phyloP scores from a whole-genome alignment of 768 basidiomycete species.

The Pulveroboletus sp. region DNA sequence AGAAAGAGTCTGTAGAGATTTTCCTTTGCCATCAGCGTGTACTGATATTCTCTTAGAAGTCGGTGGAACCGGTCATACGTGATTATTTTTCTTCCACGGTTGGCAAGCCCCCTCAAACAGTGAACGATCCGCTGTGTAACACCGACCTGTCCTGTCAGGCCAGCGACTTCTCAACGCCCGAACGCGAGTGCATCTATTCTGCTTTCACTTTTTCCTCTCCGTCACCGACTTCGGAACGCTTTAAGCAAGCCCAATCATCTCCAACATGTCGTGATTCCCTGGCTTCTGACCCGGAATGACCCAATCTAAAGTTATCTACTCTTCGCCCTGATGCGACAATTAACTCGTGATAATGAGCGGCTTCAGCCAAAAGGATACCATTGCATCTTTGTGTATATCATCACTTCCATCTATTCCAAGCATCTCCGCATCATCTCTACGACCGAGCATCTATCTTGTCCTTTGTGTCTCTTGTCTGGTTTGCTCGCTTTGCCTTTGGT shows the following conservation, averaged over 20 bases:
- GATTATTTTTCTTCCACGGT: conserved; percentile 41
- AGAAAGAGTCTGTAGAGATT: conserved; percentile 42
- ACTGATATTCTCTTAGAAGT: conserved; percentile 31
- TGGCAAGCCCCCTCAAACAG: conserved; percentile 27
- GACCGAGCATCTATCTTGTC: conserved; percentile 21
- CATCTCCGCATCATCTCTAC: conserved; percentile 28
- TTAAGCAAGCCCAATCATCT: conserved; percentile 39
- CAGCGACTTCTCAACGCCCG: conserved; percentile 67
- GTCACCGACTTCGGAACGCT: conserved; percentile 54
- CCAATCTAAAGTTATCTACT: background rate
- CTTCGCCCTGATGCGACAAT: background rate
- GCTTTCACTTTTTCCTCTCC: conserved; percentile 79
- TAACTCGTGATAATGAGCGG: conserved; percentile 5
- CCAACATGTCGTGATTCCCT: conserved; percentile 24
- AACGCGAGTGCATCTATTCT: conserved; percentile 66
- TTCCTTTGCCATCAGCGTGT: background rate
- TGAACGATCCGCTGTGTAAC: conserved; percentile 25
- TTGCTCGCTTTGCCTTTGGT: conserved; percentile 23
- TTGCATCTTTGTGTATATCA: conserved; percentile 33
- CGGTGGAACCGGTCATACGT: conserved; percentile 52
- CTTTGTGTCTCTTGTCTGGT: conserved; percentile 24
- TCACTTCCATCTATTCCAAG: conserved; percentile 28
- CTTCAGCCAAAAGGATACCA: conserved; percentile 22
- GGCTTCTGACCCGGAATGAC: conserved; percentile 20
- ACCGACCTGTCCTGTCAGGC: conserved; percentile 56